Conservation (phyloP, 305 asterid genomes). For the Rubia tinctorum region DNA sequence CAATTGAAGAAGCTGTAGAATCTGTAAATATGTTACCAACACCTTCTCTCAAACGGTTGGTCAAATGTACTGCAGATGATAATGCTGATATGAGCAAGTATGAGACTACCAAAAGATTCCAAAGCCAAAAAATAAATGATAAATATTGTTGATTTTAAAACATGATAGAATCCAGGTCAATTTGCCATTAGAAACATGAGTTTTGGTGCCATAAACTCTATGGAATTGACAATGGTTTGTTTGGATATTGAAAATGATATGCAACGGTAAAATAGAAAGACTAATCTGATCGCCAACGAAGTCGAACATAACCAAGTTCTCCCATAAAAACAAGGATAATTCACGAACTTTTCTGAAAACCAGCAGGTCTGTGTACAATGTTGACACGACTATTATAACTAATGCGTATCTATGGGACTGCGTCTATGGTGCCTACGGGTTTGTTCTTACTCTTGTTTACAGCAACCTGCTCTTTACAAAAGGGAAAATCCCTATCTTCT, state of each 20-base stretch:
- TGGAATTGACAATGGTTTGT: not conserved
- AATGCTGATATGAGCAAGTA: conserved; percentile 79
- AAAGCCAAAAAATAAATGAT: not conserved
- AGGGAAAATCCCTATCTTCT: no score
- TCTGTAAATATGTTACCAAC: conserved; percentile 81
- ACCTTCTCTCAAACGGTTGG: conserved; percentile 65
- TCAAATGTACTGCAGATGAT: conserved; percentile 78
- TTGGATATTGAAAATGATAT: not conserved
- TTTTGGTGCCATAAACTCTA: not conserved
- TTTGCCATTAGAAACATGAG: not conserved
- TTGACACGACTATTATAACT: conserved; percentile 60
- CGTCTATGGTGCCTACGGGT: no score
- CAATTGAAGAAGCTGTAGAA: conserved; percentile 67
- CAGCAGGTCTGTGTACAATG: conserved; percentile 59
- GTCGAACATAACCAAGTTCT: conserved; percentile 34
- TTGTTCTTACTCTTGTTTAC: no score
- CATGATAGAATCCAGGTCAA: not conserved
- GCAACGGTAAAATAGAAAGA: not conserved
- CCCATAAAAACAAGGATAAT: conserved; percentile 33
- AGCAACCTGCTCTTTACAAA: no score
- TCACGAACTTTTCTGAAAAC: conserved; percentile 42
- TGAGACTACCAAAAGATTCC: conserved; percentile 36
- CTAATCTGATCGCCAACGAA: conserved; percentile 85
- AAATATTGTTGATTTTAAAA: not conserved
- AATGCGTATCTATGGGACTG: conserved; percentile 44